These are phyloP conservation scores for Entomortierella beljakovae DNA, from an alignment of 192 early-diverging fungal species.

Conservation along the genomic window DNA sequence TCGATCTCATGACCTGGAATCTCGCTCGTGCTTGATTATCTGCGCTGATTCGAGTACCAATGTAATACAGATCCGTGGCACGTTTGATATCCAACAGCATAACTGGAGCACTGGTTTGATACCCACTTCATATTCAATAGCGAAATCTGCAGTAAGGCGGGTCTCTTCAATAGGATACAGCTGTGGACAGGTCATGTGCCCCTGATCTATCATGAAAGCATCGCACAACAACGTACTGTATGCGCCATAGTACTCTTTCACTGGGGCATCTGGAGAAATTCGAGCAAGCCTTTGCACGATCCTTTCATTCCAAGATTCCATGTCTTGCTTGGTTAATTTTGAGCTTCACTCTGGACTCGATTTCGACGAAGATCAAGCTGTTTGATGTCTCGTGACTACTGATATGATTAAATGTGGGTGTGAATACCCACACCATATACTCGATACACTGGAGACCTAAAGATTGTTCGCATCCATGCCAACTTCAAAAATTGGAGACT, in stretches of 20 bases:
- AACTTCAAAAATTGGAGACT: constrained; percentile 13
- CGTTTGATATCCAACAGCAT: not conserved
- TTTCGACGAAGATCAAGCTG: not conserved
- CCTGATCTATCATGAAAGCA: not conserved
- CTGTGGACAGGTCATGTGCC: not conserved
- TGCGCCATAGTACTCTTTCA: not conserved
- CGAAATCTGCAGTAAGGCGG: not conserved
- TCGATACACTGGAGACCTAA: constrained; percentile 11
- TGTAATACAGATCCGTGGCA: not conserved
- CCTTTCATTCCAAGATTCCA: not conserved
- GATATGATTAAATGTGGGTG: too few relatives aligned
- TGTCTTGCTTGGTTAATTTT: constrained; percentile 1
- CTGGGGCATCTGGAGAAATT: not conserved
- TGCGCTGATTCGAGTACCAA: constrained; percentile 1
- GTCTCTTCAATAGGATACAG: not conserved
- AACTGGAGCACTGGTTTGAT: constrained; percentile 4
- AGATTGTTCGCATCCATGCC: not conserved
- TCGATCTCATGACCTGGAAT: not conserved
- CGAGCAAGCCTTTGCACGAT: constrained; percentile 2
- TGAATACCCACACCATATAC: too few relatives aligned
- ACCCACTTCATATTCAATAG: constrained; percentile 2
- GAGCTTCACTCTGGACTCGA: not conserved
- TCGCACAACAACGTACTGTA: not conserved
- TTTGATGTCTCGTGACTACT: not conserved
- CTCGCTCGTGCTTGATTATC: constrained; percentile 1